Evolutionary conservation across 352 stramenopile genomes (phyloP), one percentile per base, ranked within the genome.

Genomic region (Thraustochytrium striatum): DNA sequence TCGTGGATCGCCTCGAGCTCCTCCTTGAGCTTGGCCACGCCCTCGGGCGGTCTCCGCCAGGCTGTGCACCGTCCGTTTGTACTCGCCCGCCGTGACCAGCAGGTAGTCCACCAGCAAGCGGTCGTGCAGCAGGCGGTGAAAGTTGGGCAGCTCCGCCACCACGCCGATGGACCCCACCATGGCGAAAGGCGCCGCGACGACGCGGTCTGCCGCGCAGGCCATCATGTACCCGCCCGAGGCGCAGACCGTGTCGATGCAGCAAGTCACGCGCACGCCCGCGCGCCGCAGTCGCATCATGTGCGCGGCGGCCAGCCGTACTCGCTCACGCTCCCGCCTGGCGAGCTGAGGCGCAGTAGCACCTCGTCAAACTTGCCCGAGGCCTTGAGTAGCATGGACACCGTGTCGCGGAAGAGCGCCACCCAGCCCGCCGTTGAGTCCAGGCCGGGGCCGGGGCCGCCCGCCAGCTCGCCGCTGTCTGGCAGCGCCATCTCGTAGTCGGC

Each of bases 141-240:
- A 85, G 82, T 94, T 94, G 5, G 89, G 89, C 36, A 90, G 84
- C 39, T 90, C 86, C 19, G 82, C 83, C 79, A 93, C 90, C 19
- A 93, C 89, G 30, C 89, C 89, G 81, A 94, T 93, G 41, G 70
- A 86, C 61, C 89, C 89, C 7, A 94, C 62, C 0, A 91, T 85
- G 0, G 88, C 88, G 83, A 94, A 93, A 0, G 88, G 89, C 35
- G 84, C 87, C 1, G 87, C 86, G 19, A 93, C 82, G 78, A 94
- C 90, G 33, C 72, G 68, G 83, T 93, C 87, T 2, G 87, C 89
- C 0, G 87, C 86, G 83, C 85, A 91, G 52, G 84, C 86, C 89
- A 94, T 92, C 86, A 94, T 90, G 79, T 94, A 93, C 57, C 89
- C 88, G 52, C 89, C 89, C 5, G 75, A 87, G 3, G 89, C 89